Percentiles rank a stretch among this genome's conserved stretches.
These are phyloP conservation scores for Ilex aquifolium DNA, from an alignment of 257 asterid genomes.

Conservation along the genomic window DNA sequence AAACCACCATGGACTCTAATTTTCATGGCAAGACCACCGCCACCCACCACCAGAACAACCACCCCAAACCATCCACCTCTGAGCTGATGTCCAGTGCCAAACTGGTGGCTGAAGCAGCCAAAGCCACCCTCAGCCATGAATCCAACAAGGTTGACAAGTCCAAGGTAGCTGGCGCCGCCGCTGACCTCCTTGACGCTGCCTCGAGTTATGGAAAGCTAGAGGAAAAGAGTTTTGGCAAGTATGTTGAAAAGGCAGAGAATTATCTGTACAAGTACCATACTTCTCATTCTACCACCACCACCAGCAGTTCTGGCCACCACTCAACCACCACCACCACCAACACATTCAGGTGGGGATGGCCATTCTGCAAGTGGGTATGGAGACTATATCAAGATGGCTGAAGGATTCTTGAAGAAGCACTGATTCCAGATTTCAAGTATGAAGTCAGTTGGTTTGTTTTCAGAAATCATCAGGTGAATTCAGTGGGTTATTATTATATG, in stretches of 20 bases:
- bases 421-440: background rate
- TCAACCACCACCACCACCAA: conserved; percentile 1
- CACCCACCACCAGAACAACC: background rate
- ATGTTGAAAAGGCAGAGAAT: conserved; percentile 26
- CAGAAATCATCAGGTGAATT: no score
- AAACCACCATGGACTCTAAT: background rate
- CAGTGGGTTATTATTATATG: no score
- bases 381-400: conserved; percentile 36
- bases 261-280: conserved; percentile 24
- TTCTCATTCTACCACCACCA: conserved; percentile 11
- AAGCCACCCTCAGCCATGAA: conserved; percentile 6
- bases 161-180: conserved; percentile 36
- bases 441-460: no score
- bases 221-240: conserved; percentile 21
- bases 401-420: conserved; percentile 43
- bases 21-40: background rate
- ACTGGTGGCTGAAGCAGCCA: conserved; percentile 24
- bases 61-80: conserved; percentile 12
- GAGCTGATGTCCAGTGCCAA: conserved; percentile 33
- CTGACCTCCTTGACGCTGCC: conserved; percentile 26
- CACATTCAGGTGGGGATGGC: background rate
- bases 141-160: conserved; percentile 20
- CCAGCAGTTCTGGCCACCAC: background rate
- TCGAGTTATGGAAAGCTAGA: conserved; percentile 30
- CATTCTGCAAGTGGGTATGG: conserved; percentile 17